Percentiles rank a stretch among this genome's conserved stretches.
Conservation (phyloP, 164 flowering plant genomes). For the Vitis vinifera region ASM3070453v1 NC_081810.1:14024501-14025000, state of each 20-base stretch:
- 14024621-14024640: slow-evolving; percentile 13
- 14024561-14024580: slow-evolving; percentile 41
- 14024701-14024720: background rate
- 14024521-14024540: slow-evolving; percentile 15
- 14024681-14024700: slow-evolving; percentile 7
- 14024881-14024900: background rate
- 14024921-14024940: background rate
- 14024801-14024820: background rate
- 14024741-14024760: background rate
- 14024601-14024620: slow-evolving; percentile 13
- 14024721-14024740: background rate
- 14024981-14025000: too few species aligned
- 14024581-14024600: slow-evolving; percentile 60
- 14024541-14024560: slow-evolving; percentile 47
- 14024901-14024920: background rate
- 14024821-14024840: background rate
- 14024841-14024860: background rate
- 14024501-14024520: slow-evolving; percentile 42
- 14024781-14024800: background rate
- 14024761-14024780: background rate
- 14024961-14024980: slow-evolving; percentile 5
- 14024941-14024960: slow-evolving; percentile 11
- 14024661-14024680: slow-evolving; percentile 3
- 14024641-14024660: slow-evolving; percentile 6
- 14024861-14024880: background rate